These are phyloP conservation scores for Pichia sp. DNA, from an alignment of 1,139 yeast genomes.

Conservation along the genomic window DNA sequence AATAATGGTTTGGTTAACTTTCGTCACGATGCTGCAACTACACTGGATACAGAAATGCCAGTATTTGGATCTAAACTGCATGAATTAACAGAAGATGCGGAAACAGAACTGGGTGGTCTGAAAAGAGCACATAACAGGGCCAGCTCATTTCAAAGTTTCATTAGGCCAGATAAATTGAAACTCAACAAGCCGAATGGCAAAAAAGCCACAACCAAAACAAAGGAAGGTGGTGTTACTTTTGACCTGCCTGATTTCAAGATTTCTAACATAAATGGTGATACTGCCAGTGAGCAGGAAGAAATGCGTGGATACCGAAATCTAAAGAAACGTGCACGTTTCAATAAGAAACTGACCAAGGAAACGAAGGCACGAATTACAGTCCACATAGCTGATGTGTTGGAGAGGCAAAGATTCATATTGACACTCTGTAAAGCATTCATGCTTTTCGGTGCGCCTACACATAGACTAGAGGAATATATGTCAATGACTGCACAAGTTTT, in stretches of 20 bases:
- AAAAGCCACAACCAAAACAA: neutral
- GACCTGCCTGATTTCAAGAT: constrained; percentile 14
- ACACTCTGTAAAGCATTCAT: constrained; percentile 81
- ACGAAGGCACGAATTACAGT: constrained; percentile 68
- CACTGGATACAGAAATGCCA: constrained; percentile 4
- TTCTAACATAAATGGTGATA: neutral
- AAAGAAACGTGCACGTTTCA: constrained; percentile 14
- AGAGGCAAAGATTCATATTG: constrained; percentile 77
- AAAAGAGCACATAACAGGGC: constrained; percentile 8
- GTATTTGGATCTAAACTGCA: constrained; percentile 2
- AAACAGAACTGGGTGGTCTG: constrained; percentile 1
- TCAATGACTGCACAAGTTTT: constrained; percentile 82
- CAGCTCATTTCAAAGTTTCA: constrained; percentile 7
- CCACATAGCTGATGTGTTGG: constrained; percentile 81
- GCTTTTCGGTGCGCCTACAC: constrained; percentile 95
- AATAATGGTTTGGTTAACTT: constrained; percentile 2
- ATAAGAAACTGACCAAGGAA: constrained; percentile 19
- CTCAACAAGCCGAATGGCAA: neutral
- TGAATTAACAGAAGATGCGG: constrained; percentile 4
- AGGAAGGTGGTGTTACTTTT: constrained; percentile 8
- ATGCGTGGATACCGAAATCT: constrained; percentile 7
- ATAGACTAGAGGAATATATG: constrained; percentile 86
- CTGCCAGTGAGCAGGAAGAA: constrained; percentile 8
- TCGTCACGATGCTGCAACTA: neutral
- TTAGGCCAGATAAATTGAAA: neutral